Percentiles rank a stretch among this genome's conserved stretches.
phyloP scores from a whole-genome alignment of 2,329 filamentous ascomycete genomes.

The Fusarium miscanthi region DNA sequence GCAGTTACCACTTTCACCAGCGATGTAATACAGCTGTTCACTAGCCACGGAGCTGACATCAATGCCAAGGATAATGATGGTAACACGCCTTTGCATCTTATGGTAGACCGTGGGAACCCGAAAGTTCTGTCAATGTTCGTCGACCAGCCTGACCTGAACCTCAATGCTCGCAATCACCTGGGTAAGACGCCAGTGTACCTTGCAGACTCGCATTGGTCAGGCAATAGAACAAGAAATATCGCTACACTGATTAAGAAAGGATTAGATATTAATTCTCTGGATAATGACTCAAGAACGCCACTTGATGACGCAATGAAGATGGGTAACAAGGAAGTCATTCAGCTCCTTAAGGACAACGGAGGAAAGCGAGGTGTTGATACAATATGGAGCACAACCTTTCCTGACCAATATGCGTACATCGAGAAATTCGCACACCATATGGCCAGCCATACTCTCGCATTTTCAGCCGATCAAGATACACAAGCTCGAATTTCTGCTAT shows the following conservation, averaged over 20 bases:
- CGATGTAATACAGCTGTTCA: fast-evolving
- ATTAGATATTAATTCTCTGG: neutral
- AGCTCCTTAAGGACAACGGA: too few relatives aligned
- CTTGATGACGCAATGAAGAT: neutral
- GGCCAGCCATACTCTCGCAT: too few relatives aligned
- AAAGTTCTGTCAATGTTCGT: fast-evolving
- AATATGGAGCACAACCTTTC: too few relatives aligned
- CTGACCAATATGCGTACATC: too few relatives aligned
- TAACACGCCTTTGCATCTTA: fast-evolving
- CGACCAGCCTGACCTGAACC: fast-evolving
- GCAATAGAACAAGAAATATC: fast-evolving
- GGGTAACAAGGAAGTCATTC: too few relatives aligned
- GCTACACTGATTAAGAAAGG: fast-evolving
- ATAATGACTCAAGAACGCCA: neutral
- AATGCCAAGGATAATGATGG: fast-evolving
- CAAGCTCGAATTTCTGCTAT: too few relatives aligned
- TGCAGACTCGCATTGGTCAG: fast-evolving
- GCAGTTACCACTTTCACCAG: fast-evolving
- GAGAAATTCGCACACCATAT: too few relatives aligned
- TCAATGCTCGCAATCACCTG: neutral
- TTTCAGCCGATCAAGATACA: too few relatives aligned
- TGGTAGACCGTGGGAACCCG: fast-evolving
- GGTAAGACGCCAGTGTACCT: neutral
- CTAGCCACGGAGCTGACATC: fast-evolving
- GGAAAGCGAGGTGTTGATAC: too few relatives aligned